Base-by-base conservation (phyloP, 331 rosid genomes). In the Rosa hybrid region DNA sequence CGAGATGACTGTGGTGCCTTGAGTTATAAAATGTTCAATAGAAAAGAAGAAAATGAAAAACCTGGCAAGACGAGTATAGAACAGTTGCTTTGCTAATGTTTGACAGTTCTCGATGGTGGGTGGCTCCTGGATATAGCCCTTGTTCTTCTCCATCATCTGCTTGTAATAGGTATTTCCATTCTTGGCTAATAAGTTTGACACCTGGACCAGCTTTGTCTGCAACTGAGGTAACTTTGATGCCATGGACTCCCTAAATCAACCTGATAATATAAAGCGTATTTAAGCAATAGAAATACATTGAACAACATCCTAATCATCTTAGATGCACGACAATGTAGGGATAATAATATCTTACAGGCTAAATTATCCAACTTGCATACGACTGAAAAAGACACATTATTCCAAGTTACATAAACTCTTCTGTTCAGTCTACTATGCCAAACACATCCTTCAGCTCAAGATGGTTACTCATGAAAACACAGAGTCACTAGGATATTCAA, bases 41-140 rank as follows among this genome's bases (percentile, higher is more conserved):
- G 39, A 6, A 71, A 70, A 70, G 23, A 18, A 25, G 60, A 8
- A 53, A 42, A 23, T 9, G 45, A 1, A 53, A 23, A 25, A 94
- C 98, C 97, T 94, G 70, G 98, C 98, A 86, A 94, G 97, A 11
- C 97, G 97, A 59, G 97, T 94, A 78, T 87, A 91, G 16, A 94
- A 73, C 86, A 94, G 85, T 68, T 94, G 95, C 59, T 89, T 90
- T 12, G 97, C 77, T 69, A 94, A 85, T 39, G 82, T 81, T 69
- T 84, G 83, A 86, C 98, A 94, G 80, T 90, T 94, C 82, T 90
- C 98, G 68, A 91, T 80, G 2, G 98, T 91, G 77, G 95, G 88
- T 76, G 95, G 98, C 14, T 89, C 94, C 88, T 91, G 95, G 87
- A 94, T 89, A 78, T 90, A 79, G 38, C 91, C 88, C 87, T 91